phyloP scores from a whole-genome alignment of 208 protist genomes.

The Wallacemonas sp. region DNA sequence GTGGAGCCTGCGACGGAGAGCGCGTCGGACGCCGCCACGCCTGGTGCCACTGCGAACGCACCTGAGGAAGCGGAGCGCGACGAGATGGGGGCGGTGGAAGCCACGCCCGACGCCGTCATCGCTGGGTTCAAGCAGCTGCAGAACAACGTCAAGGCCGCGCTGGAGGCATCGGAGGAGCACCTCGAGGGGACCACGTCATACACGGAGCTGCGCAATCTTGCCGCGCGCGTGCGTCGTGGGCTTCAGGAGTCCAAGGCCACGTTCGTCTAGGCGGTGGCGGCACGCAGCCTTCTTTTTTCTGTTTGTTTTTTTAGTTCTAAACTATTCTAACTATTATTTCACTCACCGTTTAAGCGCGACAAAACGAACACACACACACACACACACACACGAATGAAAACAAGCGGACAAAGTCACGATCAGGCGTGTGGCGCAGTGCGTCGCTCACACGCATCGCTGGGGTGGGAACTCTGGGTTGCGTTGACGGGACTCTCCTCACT shows the following conservation, averaged over 20 bases:
- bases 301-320: constrained; percentile 18
- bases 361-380: no score
- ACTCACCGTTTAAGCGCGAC: no score
- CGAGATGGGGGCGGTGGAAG: constrained; percentile 11
- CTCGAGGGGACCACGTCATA: constrained; percentile 53
- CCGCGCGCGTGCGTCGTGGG: constrained; percentile 32
- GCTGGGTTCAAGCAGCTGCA: constrained; percentile 50
- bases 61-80: not conserved
- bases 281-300: constrained; percentile 12
- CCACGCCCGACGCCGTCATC: constrained; percentile 35
- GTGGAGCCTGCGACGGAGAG: not conserved
- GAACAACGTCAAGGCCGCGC: constrained; percentile 56
- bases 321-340: constrained; percentile 3
- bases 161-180: constrained; percentile 78
- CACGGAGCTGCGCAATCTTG: constrained; percentile 42
- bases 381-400: no score
- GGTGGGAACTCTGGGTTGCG: no score
- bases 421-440: no score
- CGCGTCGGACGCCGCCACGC: not conserved
- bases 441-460: no score
- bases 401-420: not conserved
- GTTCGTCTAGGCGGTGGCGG: constrained; percentile 13
- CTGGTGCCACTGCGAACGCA: not conserved
- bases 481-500: no score
- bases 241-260: constrained; percentile 56